Base-by-base conservation (phyloP, 23 red algal species). In the Gracilariopsis chorda region DNA sequence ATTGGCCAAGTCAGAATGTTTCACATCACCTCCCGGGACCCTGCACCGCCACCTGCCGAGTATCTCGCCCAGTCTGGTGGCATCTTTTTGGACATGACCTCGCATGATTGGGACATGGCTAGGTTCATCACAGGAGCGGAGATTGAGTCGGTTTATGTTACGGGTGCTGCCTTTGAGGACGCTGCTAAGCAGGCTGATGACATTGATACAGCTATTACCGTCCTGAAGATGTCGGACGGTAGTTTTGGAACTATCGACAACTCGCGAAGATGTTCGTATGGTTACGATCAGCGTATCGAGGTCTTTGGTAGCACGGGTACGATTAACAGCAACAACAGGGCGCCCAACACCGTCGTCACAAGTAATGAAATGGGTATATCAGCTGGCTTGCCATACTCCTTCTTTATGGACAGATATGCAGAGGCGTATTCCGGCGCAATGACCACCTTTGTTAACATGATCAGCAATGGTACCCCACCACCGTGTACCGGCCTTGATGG, bases 261-360 rank as follows among this genome's bases (percentile, higher is more conserved):
- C 80, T 88, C 87, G 32, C 94, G 97, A 51, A 91, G 93, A 39
- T 99, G 97, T 82, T 86, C 90, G 47, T 96, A 93, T 67, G 97
- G 97, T 65, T 99, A 99, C 68, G 97, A 99, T 74, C 97, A 99
- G 81, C 93, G 97, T 30, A 94, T 99, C 61, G 97, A 99, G 80
- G 97, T 99, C 49, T 99, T 99, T 61, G 97, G 97, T 25, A 80
- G 82, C 71, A 87, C 94, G 39, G 97, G 97, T 30, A 73, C 37
- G 19, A 61, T 99, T 61, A 57, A 46, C 34, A 94, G 97, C 67
- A 48, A 77, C 23, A 99, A 99, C 90, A 95, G 84, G 83, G 65
- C 89, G 16, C 90, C 90, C 27, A 52, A 96, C 51, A 92, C 91
- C 46, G 97, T 99, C 8, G 60, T 91, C 20, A 16, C 83, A 28